A percentile compares a stretch with the other conserved stretches of the same genome.
Evolutionary conservation across 225 moss, liverwort and hornwort genomes (phyloP).

Genomic region (Takakia lepidozioides): DNA sequence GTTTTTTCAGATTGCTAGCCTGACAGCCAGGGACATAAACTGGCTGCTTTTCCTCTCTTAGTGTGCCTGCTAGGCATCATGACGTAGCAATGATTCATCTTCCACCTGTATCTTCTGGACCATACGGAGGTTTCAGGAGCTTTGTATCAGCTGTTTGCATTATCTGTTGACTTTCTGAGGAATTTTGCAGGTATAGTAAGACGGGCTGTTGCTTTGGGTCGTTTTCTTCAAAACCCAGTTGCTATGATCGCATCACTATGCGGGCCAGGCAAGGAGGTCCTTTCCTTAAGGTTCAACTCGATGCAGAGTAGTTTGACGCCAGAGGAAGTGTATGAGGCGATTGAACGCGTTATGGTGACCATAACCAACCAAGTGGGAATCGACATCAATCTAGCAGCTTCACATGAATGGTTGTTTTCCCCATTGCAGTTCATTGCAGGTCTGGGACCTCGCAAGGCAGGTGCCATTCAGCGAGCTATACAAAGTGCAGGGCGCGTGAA

Average conservation of each 20-base stretch:
- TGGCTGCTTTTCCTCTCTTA: too few relatives aligned
- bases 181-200: constrained; percentile 78
- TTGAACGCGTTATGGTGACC: constrained; percentile 86
- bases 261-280: constrained; percentile 81
- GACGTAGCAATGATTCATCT: too few relatives aligned
- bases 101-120: too few relatives aligned
- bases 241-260: constrained; percentile 91
- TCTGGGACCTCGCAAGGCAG: constrained; percentile 93
- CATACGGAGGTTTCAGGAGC: too few relatives aligned
- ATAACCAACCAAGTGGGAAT: constrained; percentile 94
- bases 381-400: constrained; percentile 93
- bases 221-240: constrained; percentile 90
- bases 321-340: constrained; percentile 84
- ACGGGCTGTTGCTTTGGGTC: constrained; percentile 93
- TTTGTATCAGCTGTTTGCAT: neutral
- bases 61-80: too few relatives aligned
- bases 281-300: constrained; percentile 69
- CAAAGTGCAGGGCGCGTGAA: constrained; percentile 88
- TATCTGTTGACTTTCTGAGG: constrained; percentile 2
- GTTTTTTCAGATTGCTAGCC: too few relatives aligned
- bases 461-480: constrained; percentile 81
- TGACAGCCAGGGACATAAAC: too few relatives aligned
- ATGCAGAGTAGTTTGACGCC: constrained; percentile 74
- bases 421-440: constrained; percentile 87
- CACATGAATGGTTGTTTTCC: constrained; percentile 94